These are phyloP conservation scores for Apiospora marii DNA, from an alignment of 2,329 filamentous ascomycete genomes.

Conservation along the genomic window DNA sequence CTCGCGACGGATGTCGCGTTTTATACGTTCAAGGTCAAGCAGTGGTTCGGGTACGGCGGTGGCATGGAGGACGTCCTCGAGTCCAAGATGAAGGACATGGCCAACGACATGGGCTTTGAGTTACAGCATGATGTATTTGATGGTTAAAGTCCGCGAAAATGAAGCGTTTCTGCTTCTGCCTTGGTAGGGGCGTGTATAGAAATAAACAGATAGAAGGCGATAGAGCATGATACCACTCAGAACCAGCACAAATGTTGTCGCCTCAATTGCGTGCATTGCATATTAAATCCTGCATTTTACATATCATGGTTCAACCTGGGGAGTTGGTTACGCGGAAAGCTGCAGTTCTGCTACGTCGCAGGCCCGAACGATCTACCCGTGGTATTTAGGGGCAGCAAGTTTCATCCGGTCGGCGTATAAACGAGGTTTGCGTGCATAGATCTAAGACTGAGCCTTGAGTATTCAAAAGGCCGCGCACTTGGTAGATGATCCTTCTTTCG, in stretches of 20 bases:
- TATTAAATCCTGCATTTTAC: neutral
- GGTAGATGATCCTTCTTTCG: neutral
- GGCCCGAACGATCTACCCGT: neutral
- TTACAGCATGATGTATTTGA: slow-evolving; percentile 89
- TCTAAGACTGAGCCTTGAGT: neutral
- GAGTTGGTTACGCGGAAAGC: neutral
- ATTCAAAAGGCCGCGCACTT: neutral
- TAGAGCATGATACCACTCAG: slow-evolving; percentile 12
- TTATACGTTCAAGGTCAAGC: slow-evolving; percentile 79
- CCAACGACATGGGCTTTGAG: slow-evolving; percentile 90
- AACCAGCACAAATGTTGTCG: neutral
- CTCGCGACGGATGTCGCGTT: slow-evolving; percentile 82
- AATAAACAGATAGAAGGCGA: neutral
- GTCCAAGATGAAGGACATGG: slow-evolving; percentile 84
- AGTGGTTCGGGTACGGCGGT: slow-evolving; percentile 77
- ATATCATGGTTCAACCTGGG: neutral
- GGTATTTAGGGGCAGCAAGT: neutral
- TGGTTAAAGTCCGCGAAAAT: slow-evolving; percentile 61
- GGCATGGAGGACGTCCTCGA: slow-evolving; percentile 97
- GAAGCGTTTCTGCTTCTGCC: neutral
- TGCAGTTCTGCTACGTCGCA: slow-evolving; percentile 11
- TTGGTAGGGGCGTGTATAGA: neutral
- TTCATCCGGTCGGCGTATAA: neutral
- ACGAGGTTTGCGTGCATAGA: neutral
- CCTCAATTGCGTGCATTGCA: neutral